Base-by-base conservation (phyloP, 163 green algal genomes). In the Botryococcus braunii region DNA sequence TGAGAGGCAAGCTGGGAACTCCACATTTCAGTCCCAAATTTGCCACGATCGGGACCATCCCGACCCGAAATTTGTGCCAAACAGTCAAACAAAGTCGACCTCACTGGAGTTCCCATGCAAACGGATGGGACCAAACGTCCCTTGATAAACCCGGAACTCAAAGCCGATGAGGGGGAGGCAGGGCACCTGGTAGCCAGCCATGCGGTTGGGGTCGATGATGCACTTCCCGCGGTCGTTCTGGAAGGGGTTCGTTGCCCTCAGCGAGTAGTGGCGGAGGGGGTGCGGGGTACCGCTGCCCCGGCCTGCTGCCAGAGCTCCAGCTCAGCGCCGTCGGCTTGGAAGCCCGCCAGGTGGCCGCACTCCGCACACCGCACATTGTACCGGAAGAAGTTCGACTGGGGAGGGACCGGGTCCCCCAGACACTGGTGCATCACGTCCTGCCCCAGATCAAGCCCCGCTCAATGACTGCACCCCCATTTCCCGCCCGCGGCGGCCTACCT, bases 181-280 rank as follows among this genome's bases (percentile, higher is more conserved):
- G n/a, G n/a, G n/a, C 35, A 66, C 59, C 23, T 66, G 36, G 59
- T 52, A 66, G 34, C 59, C 59, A n/a, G 27, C 59, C 59, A 66
- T 48, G 59, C 49, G 59, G 34, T 66, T 31, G 13, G 59, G 59
- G 59, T 66, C 35, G 2, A 66, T 29, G 37, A 66, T 66, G 36
- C 59, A 50, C 36, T 66, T 66, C 37, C 59, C 59, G 59, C 59
- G 59, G 59, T 66, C 59, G 2, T 11, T 38, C 0, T 31, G 47
- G 59, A 66, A 66, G 59, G 34, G 34, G 21, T 66, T 38, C 23
- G 25, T 31, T 25, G 59, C 35, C 4, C 59, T 36, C 27, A 47
- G 38, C 34, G 59, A 52, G 36, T 66, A 66, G 35, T 66, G 59
- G 23, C 49, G 37, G 37, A 66, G 36, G 21, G 59, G 59, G 36